phyloP scores from a whole-genome alignment of 768 basidiomycete genomes.

The Austroboletus eburneus region DNA sequence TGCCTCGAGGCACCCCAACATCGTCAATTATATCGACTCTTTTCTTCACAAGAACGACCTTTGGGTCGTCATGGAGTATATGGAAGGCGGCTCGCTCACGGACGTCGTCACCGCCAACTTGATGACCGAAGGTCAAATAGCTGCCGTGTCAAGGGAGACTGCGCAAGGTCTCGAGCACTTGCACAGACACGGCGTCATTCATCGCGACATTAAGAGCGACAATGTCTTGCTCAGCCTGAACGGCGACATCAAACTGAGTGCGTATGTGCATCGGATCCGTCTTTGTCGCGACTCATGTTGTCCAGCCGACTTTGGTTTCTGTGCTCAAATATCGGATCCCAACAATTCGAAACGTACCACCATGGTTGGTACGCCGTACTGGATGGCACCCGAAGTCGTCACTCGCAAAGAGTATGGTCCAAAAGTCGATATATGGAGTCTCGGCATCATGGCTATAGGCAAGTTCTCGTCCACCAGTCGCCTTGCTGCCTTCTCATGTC shows the following conservation, averaged over 20 bases:
- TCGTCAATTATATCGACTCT: conserved; percentile 99
- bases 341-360: conserved; percentile 90
- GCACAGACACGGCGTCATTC: conserved; percentile 95
- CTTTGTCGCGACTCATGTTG: neutral
- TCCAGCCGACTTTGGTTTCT: conserved; percentile 97
- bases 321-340: conserved; percentile 91
- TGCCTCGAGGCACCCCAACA: conserved; percentile 93
- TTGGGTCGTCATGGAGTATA: conserved; percentile 99
- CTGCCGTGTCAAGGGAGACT: conserved; percentile 91
- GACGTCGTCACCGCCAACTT: conserved; percentile 87
- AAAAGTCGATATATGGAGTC: conserved; percentile 97
- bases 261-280: conserved; percentile 34
- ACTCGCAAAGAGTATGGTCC: conserved; percentile 97
- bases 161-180: conserved; percentile 92
- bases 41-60: conserved; percentile 97
- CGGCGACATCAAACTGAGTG: conserved; percentile 98
- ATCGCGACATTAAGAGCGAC: conserved; percentile 98
- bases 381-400: conserved; percentile 99
- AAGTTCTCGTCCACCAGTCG: conserved; percentile 26
- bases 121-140: conserved; percentile 99
- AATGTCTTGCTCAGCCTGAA: conserved; percentile 89
- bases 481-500: conserved; percentile 6
- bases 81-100: conserved; percentile 94
- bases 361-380: conserved; percentile 98
- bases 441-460: conserved; percentile 97